Percentiles rank a stretch among this genome's conserved stretches.
Conservation (phyloP, 352 stramenopile species). For the Pythium brachiatum region DNA sequence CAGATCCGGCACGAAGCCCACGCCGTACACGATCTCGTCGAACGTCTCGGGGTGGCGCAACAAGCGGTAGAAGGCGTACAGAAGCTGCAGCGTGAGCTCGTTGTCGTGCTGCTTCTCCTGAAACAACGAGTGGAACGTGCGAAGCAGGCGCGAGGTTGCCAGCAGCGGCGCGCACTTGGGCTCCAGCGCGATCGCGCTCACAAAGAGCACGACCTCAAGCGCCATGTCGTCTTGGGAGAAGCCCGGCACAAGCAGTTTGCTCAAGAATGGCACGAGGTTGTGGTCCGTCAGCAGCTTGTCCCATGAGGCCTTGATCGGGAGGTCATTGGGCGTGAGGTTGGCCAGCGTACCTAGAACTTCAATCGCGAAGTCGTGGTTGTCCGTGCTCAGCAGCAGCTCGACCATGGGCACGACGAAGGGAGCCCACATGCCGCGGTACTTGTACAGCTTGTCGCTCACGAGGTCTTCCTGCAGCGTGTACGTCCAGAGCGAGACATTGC, state of each 20-base stretch:
- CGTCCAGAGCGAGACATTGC: conserved; percentile 92
- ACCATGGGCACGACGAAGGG: conserved; percentile 88
- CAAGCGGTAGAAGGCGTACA: conserved; percentile 81
- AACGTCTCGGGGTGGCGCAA: conserved; percentile 73
- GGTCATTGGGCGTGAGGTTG: conserved; percentile 91
- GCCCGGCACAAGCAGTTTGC: conserved; percentile 89
- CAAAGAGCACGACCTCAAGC: conserved; percentile 88
- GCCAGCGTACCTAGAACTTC: conserved; percentile 92
- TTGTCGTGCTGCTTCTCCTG: conserved; percentile 87
- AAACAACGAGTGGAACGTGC: conserved; percentile 77
- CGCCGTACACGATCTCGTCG: conserved; percentile 74
- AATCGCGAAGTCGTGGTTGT: conserved; percentile 93
- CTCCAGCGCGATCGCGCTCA: conserved; percentile 77
- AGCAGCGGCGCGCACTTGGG: conserved; percentile 80
- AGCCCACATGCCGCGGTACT: conserved; percentile 91
- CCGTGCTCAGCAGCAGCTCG: conserved; percentile 73
- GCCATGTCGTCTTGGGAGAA: conserved; percentile 93
- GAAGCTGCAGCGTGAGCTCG: conserved; percentile 77
- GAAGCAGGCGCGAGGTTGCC: conserved; percentile 64
- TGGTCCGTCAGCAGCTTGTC: conserved; percentile 87
- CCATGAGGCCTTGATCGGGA: conserved; percentile 88
- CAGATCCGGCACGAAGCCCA: conserved; percentile 74
- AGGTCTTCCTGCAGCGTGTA: conserved; percentile 89
- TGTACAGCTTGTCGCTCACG: conserved; percentile 86
- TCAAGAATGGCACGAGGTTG: conserved; percentile 85